These are phyloP conservation scores for Nepenthes mirabilis DNA, from an alignment of 148 eudicot genomes.

Conservation along the genomic window DNA sequence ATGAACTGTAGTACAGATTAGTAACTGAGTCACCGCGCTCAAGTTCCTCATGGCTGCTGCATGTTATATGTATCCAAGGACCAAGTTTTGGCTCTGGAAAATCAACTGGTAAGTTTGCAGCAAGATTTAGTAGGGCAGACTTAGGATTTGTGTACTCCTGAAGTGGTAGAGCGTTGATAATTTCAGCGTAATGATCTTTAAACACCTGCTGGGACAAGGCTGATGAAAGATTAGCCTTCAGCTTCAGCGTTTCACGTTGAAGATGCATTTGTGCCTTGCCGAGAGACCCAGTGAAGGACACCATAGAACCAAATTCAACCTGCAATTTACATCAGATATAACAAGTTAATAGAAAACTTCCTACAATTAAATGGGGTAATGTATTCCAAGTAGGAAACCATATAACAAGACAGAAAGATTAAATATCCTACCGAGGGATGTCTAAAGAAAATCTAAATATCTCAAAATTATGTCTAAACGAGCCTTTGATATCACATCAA, in stretches of 20 bases:
- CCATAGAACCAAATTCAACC: conserved; percentile 52
- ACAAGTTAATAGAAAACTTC: neutral
- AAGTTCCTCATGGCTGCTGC: conserved; percentile 57
- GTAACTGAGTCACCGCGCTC: conserved; percentile 55
- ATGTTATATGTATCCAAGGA: conserved; percentile 57
- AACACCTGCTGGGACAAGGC: conserved; percentile 40
- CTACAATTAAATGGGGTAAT: neutral
- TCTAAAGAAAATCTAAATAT: no score
- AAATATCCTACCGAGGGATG: no score
- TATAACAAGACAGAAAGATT: no score
- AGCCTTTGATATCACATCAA: no score
- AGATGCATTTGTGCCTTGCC: conserved; percentile 34
- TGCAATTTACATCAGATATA: conserved; percentile 12
- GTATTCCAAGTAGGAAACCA: neutral
- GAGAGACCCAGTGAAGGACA: conserved; percentile 42
- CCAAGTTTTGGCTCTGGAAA: conserved; percentile 45
- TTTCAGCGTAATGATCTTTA: conserved; percentile 42
- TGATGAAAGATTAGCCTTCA: conserved; percentile 58
- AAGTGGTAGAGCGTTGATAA: conserved; percentile 55
- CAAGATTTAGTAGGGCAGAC: conserved; percentile 61
- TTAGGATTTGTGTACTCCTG: conserved; percentile 59
- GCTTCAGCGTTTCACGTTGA: conserved; percentile 38
- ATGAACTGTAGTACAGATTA: conserved; percentile 38
- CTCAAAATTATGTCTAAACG: no score
- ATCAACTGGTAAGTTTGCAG: conserved; percentile 48